phyloP scores from a whole-genome alignment of 2,329 filamentous ascomycete genomes.

The Monilinia aucupariae region DNA sequence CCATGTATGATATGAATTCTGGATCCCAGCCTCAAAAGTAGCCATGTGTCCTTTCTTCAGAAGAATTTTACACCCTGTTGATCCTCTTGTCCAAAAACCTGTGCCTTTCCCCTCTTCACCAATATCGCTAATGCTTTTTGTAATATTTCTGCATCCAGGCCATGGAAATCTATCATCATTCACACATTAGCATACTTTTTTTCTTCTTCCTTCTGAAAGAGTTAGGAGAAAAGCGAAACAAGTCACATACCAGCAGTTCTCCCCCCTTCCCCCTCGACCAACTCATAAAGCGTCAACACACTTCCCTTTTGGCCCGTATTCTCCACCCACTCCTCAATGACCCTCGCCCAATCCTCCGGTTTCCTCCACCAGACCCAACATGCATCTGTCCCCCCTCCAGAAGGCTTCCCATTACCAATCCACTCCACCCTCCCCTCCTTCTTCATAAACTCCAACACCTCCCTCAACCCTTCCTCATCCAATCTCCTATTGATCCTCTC shows the following conservation, averaged over 20 bases:
- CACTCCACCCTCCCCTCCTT: conserved; percentile 62
- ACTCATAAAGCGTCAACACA: conserved; percentile 88
- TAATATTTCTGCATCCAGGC: conserved; percentile 79
- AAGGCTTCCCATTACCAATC: conserved; percentile 43
- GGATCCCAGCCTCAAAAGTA: background rate
- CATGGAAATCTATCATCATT: conserved; percentile 62
- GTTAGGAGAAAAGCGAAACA: background rate
- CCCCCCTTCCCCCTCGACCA: conserved; percentile 80
- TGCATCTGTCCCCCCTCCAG: conserved; percentile 41
- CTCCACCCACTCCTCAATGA: conserved; percentile 46
- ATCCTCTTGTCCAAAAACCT: conserved; percentile 86
- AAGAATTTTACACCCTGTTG: conserved; percentile 96
- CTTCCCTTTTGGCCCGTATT: conserved; percentile 81
- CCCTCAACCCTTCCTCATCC: conserved; percentile 46
- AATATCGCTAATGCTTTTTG: conserved; percentile 72
- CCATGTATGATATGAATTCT: background rate
- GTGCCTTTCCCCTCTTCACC: conserved; percentile 85
- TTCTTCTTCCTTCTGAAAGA: background rate
- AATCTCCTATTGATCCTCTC: conserved; percentile 48
- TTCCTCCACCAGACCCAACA: conserved; percentile 80
- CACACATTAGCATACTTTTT: background rate
- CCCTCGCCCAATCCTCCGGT: conserved; percentile 82
- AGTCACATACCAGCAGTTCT: conserved; percentile 52
- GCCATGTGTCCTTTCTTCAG: conserved; percentile 37
- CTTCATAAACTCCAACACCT: conserved; percentile 55